Evolutionary conservation across 495 filamentous ascomycete genomes (phyloP), one percentile per base, ranked within the genome.

Genomic region (Margaritispora aquatica): DNA sequence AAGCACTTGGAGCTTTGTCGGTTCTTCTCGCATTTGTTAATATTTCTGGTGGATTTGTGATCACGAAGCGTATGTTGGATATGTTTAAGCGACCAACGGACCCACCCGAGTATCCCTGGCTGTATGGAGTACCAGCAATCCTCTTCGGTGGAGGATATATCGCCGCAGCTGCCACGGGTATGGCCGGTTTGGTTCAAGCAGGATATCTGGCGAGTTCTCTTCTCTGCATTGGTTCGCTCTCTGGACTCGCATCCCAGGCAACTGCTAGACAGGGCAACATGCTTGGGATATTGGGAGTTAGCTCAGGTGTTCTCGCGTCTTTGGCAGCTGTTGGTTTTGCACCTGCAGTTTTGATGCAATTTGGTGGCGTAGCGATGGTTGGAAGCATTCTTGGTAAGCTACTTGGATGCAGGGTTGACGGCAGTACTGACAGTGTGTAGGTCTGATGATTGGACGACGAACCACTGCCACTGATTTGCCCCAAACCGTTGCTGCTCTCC

Each of bases 61-160:
- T 93, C 51, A 89, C 88, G 2, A 91, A 91, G 71, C 84, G 89
- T 63, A 93, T 93, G 89, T 77, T 93, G n/a, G 88, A 93, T 66
- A 93, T 93, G 89, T 93, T 93, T 69, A 87, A 87, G 59, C 82
- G 85, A 2, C 81, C 86, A 2, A 90, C 87, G 20, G 89, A 93
- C 68, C 89, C 88, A 46, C 83, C 87, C 1, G 89, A 93, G 66
- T 93, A 89, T 54, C 87, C 88, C 0, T 93, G 88, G 88, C 74
- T 93, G 0, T 93, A 90, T 69, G 87, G 82, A 1, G 75, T 93
- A 53, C 89, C 89, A 0, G 88, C 79, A 24, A 67, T 85, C 7
- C 59, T 92, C 2, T 93, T 93, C 63, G 85, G 84, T 9, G 89
- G 87, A 38, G 88, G 89, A 1, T 91, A 86, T 69, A 65, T 92